A percentile compares a stretch with the other conserved stretches of the same genome.
Evolutionary conservation across 176 grass and related monocot species (phyloP).

Genomic region (Rhynchospora pubera): DNA sequence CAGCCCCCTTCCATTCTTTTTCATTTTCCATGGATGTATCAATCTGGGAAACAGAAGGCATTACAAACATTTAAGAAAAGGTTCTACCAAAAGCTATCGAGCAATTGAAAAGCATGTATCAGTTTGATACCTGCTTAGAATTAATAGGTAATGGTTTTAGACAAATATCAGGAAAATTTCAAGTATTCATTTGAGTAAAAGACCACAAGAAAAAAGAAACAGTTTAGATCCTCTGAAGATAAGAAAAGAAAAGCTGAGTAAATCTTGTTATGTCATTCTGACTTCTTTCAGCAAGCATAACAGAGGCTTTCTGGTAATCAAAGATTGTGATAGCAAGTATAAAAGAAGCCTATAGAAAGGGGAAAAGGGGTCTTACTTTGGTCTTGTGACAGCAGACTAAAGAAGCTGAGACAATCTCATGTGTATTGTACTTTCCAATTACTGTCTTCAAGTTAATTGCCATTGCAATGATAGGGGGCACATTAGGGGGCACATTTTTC

Average conservation of each 20-base stretch:
- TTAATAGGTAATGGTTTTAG: neutral
- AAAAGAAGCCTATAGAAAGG: neutral
- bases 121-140: conserved; percentile 3
- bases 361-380: conserved; percentile 45
- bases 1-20: conserved; percentile 38
- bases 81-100: neutral
- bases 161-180: neutral
- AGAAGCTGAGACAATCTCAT: conserved; percentile 98
- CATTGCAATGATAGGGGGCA: conserved; percentile 60
- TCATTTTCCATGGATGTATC: conserved; percentile 92
- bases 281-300: neutral
- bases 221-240: neutral
- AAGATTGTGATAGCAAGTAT: neutral
- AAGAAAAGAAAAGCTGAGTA: neutral
- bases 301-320: neutral
- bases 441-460: conserved; percentile 97
- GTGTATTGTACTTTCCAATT: conserved; percentile 68
- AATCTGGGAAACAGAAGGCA: conserved; percentile 46
- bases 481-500: conserved; percentile 37
- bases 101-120: neutral
- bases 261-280: neutral
- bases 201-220: neutral
- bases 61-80: neutral
- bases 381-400: conserved; percentile 81
- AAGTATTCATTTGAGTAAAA: neutral